Evolutionary conservation across 176 grass and related monocot species (phyloP), one percentile per base, ranked within the genome.

Genomic region (Cenchrus purpureus): DNA sequence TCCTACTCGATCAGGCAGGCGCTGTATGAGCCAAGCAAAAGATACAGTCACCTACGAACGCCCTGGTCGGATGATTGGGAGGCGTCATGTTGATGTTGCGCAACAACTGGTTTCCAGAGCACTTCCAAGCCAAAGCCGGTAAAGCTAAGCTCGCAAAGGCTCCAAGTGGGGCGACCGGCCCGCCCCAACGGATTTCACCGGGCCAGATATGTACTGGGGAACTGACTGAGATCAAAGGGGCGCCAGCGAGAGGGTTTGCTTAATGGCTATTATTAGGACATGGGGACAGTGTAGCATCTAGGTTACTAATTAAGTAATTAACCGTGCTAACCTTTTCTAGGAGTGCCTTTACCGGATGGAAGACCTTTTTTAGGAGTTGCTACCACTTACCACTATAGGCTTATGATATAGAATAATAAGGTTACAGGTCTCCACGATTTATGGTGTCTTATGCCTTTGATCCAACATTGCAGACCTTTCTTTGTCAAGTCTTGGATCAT

Each of bases 121-220:
- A 62, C 16, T 17, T 10, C 22, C 12, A 28, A 53, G 20, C 22
- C 12, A 28, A 53, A 68, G 48, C 49, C 78, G 78, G 78, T 81
- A 81, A 81, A 81, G 79, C 68, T 32, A 29, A 29, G 46, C 4
- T 10, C 3, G 9, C 13, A 40, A 40, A 40, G 37, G 37, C 40
- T 11, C 3, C 12, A 19, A 87, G 78, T 73, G 68, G 45, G 45
- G 77, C 49, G 37, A 55, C 9, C 25, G 25, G 25, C 25, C 25
- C 25, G 25, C 25, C 57, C 68, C 71, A 54, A 15, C 0, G 0
- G 1, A 25, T 72, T 72, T 79, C 57, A 74, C 77, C 57, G 9
- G 78, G 64, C 49, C 58, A 74, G 78, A 68, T 28, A 67, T 14
- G 73, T 67, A 57, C 78, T 50, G 85, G 85, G 85, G 22, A 87